Evolutionary conservation across 2,329 filamentous ascomycete species (phyloP).

Genomic region (Drechslerella coelobrocha): DNA sequence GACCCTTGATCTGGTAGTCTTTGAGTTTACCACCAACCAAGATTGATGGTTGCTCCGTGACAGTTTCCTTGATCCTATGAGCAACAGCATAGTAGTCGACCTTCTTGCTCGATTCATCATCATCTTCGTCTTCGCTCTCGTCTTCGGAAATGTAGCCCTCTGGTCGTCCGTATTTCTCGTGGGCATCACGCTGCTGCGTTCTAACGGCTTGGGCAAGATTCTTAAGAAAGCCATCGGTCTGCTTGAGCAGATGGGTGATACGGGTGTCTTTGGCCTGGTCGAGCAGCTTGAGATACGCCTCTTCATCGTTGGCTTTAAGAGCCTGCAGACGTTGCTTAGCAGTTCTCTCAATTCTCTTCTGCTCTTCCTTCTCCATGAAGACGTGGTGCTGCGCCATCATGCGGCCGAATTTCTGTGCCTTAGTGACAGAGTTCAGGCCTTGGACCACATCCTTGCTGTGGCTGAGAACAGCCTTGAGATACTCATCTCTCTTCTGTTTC

Average conservation of each 20-base stretch:
- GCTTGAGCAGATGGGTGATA: conserved; percentile 94
- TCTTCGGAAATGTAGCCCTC: conserved; percentile 65
- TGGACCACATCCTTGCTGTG: conserved; percentile 80
- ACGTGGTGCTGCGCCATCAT: conserved; percentile 90
- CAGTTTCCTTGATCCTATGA: conserved; percentile 92
- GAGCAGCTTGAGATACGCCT: conserved; percentile 95
- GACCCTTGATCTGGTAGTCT: conserved; percentile 97
- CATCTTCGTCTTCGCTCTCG: conserved; percentile 72
- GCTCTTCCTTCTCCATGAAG: conserved; percentile 98
- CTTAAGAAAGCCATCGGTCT: conserved; percentile 96
- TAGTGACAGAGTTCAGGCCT: conserved; percentile 59
- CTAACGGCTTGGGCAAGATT: conserved; percentile 95
- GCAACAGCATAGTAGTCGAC: conserved; percentile 99
- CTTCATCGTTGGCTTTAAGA: conserved; percentile 97
- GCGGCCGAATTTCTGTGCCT: conserved; percentile 84
- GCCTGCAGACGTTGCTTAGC: conserved; percentile 99
- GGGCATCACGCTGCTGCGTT: conserved; percentile 84
- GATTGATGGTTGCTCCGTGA: conserved; percentile 80
- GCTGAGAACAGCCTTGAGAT: conserved; percentile 82
- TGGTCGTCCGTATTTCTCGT: conserved; percentile 73
- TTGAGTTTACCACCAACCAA: conserved; percentile 92
- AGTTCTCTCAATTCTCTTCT: conserved; percentile 95
- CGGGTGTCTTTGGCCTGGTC: conserved; percentile 99
- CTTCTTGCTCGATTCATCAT: conserved; percentile 73
- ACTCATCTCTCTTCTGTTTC: conserved; percentile 96